Evolutionary conservation across 345 rosid genomes (phyloP), one percentile per base, ranked within the genome.

Genomic region (Erodium maritimum): DNA sequence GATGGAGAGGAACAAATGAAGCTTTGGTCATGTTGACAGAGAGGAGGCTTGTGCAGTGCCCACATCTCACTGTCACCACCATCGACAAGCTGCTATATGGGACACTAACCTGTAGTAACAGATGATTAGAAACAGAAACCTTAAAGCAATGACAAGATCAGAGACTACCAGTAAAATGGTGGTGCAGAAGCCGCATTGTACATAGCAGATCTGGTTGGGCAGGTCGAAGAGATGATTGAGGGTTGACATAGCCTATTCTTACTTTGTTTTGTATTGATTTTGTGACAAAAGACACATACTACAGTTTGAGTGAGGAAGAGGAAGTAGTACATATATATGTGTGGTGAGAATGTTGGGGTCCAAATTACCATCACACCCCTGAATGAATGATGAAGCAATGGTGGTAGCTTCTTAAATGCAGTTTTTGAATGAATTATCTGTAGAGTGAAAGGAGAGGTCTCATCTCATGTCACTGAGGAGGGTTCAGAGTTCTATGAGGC

Each of bases 41-140:
- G 67, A 94, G 93, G 55, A 94, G 87, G 67, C 82, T 90, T 29
- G 93, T 71, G 83, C 99, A 94, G 68, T 84, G 93, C 21, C 99
- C 97, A 61, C 99, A 94, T 77, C 91, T 83, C 73, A 90, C 97
- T 1, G 96, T 85, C 59, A 90, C 97, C 75, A 77, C 85, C 93
- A 71, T 76, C 37, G 96, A 85, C 75, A 85, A 52, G 84, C 93
- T 94, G 64, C 83, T 79, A 65, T 80, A 78, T 23, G 97, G 97
- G 5, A 90, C 99, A 73, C 89, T 90, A 45, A 94, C 99, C 99
- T 94, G 60, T 14, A 29, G 14, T 54, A 11, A 50, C 17, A 29
- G 37, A 29, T 29, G 14, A 42, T 42, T 10, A 42, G 48, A 42
- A 42, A 42, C 48, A 42, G 48, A 42, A 42, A 42, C 48, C 17